Base-by-base conservation (phyloP, 805 yeast genomes). In the Saccharomycopsis capsularis region DNA sequence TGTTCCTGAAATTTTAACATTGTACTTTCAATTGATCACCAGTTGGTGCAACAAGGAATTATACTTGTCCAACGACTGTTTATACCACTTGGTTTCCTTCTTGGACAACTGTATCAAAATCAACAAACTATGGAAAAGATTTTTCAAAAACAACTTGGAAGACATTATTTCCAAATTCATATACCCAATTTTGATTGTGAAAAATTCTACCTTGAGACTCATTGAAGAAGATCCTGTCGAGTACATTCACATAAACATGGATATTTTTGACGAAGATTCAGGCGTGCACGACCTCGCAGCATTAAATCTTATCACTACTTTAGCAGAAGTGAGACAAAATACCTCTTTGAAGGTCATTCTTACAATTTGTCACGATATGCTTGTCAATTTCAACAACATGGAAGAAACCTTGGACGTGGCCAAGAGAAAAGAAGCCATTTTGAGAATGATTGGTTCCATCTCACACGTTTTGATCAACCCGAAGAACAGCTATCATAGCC, bases 221-320 rank as follows among this genome's bases (percentile, higher is more conserved):
- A 90, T 85, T 66, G 95, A 88, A 54, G 79, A 75, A 53, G 96
- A 90, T 58, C 96, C 96, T 3, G 83, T 79, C 48, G 96, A 89
- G 61, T 93, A 87, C 62, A 79, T 91, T 48, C 85, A 87, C 63
- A 70, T 81, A 46, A 76, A 76, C 47, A 73, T 88, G 58, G 88
- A 82, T 62, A 67, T 79, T 39, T 71, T 74, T 59, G 78, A 82
- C 56, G 93, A 84, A 46, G 79, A 73, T 37, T 59, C 68, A 36
- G 70, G 65, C 52, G 65, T 65, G 41, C 64, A 69, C 38, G 95
- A 88, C 61, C 69, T 78, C 41, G 95, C 95, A 1, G 91, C 96
- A 1, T 69, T 84, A 46, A 76, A 81, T 7, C 73, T 93, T 50
- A 67, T 93, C 53, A 76, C 76, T 25, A 81, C 89, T 1, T 63